Conservation (phyloP, 2,329 filamentous ascomycete species). For the Trichoderma polysporum region DNA sequence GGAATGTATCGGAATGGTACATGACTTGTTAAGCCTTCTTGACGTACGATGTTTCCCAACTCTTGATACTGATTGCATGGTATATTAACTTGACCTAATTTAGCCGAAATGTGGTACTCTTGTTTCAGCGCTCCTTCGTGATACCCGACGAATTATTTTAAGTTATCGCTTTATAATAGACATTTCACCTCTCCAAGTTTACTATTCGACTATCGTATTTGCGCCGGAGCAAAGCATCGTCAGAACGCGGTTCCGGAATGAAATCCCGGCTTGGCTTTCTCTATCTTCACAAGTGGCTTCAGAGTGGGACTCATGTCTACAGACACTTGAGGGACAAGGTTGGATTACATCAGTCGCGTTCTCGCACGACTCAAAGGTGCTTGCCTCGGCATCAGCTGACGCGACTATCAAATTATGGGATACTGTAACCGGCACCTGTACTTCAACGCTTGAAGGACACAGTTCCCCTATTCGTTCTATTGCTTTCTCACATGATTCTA, state of each 20-base stretch:
- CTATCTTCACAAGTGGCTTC: background rate
- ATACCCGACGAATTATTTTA: background rate
- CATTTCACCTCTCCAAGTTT: conserved; percentile 16
- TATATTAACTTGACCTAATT: background rate
- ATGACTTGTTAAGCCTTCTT: background rate
- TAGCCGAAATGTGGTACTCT: background rate
- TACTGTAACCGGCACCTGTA: background rate
- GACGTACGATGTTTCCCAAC: background rate
- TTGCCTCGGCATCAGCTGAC: background rate
- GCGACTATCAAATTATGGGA: background rate
- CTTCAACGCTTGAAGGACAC: background rate
- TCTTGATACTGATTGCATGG: background rate
- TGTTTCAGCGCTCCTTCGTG: background rate
- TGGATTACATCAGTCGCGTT: background rate
- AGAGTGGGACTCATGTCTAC: background rate
- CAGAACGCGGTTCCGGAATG: background rate
- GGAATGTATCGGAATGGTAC: background rate
- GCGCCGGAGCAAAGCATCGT: conserved; percentile 18
- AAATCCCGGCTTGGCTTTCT: background rate
- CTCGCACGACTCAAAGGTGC: background rate
- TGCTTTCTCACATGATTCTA: background rate
- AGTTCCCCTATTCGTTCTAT: background rate
- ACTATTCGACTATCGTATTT: conserved; percentile 18
- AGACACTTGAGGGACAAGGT: background rate
- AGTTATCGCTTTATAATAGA: background rate